These are phyloP conservation scores for Trichothecium roseum DNA, from an alignment of 2,329 filamentous ascomycete genomes.

Conservation along the genomic window DNA sequence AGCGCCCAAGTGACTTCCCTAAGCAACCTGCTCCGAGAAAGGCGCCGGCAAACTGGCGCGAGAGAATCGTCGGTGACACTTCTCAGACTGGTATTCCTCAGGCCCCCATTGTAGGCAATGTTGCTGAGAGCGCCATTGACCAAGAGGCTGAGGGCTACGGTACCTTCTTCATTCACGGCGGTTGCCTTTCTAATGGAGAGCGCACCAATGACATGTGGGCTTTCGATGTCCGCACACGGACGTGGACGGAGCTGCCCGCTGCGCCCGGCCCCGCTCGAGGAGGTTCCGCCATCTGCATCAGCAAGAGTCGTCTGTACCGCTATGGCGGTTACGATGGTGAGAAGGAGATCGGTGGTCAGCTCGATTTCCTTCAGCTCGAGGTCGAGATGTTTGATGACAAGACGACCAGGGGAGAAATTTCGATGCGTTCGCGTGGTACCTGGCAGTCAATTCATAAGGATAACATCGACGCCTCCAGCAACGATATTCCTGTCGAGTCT, in stretches of 20 bases:
- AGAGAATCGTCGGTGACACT: slow-evolving; percentile 45
- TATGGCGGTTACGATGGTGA: slow-evolving; percentile 73
- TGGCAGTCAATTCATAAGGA: slow-evolving; percentile 44
- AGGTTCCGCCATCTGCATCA: slow-evolving; percentile 57
- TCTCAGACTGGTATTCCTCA: slow-evolving; percentile 48
- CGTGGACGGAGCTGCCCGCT: slow-evolving; percentile 58
- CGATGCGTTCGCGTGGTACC: slow-evolving; percentile 35
- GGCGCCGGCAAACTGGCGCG: slow-evolving; percentile 36
- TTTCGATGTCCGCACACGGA: slow-evolving; percentile 53
- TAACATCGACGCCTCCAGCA: slow-evolving; percentile 18
- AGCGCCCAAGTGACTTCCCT: slow-evolving; percentile 43
- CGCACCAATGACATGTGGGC: slow-evolving; percentile 64
- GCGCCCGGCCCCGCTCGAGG: slow-evolving; percentile 59
- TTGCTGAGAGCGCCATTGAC: slow-evolving; percentile 47
- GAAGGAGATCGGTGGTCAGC: slow-evolving; percentile 55
- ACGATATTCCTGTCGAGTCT: slow-evolving; percentile 23
- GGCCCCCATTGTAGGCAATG: slow-evolving; percentile 44
- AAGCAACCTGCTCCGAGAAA: slow-evolving; percentile 15
- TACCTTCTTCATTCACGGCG: slow-evolving; percentile 67
- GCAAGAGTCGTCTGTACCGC: slow-evolving; percentile 56
- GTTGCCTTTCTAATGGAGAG: slow-evolving; percentile 53
- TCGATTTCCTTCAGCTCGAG: slow-evolving; percentile 55
- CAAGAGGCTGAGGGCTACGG: slow-evolving; percentile 53
- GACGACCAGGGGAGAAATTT: slow-evolving; percentile 35
- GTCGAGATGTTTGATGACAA: slow-evolving; percentile 46